These are phyloP conservation scores for Exophiala spinifera DNA, from an alignment of 2,329 filamentous ascomycete species.

Conservation along the genomic window DNA sequence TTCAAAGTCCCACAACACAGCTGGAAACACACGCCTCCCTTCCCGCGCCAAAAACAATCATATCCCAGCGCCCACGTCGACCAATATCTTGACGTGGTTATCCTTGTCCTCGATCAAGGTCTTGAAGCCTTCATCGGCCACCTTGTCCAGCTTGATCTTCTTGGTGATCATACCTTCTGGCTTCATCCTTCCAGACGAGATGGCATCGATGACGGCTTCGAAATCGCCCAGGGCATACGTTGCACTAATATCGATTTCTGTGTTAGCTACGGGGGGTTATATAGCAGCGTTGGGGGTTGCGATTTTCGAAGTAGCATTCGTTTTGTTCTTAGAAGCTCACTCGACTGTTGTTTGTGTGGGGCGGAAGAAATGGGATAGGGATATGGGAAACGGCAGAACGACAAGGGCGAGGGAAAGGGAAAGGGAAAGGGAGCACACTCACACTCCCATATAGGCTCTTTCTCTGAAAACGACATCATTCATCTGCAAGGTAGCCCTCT, in stretches of 20 bases:
- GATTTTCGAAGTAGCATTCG: too few relatives aligned
- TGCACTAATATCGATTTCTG: conserved; percentile 33
- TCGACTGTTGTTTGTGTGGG: too few relatives aligned
- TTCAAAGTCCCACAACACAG: too few relatives aligned
- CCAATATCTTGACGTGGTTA: conserved; percentile 39
- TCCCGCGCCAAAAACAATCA: too few relatives aligned
- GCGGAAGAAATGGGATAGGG: too few relatives aligned
- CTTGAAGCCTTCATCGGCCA: conserved; percentile 34
- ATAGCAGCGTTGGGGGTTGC: too few relatives aligned
- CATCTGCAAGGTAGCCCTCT: conserved; percentile 47
- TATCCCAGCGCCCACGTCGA: conserved; percentile 27
- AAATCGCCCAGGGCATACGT: conserved; percentile 54
- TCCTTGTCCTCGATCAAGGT: conserved; percentile 36
- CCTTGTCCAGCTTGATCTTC: conserved; percentile 31
- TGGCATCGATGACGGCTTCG: conserved; percentile 47
- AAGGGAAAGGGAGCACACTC: conserved; percentile 2
- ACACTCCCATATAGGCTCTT: conserved; percentile 50
- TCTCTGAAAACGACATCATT: conserved; percentile 55
- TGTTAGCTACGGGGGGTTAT: too few relatives aligned
- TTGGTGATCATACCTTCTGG: conserved; percentile 33
- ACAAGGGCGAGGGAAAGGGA: too few relatives aligned
- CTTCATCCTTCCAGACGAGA: conserved; percentile 30
- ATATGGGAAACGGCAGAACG: too few relatives aligned
- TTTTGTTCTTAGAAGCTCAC: too few relatives aligned
- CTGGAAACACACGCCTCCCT: too few relatives aligned